phyloP scores from a whole-genome alignment of 257 asterid genomes.

The Coffea canephora region DNA sequence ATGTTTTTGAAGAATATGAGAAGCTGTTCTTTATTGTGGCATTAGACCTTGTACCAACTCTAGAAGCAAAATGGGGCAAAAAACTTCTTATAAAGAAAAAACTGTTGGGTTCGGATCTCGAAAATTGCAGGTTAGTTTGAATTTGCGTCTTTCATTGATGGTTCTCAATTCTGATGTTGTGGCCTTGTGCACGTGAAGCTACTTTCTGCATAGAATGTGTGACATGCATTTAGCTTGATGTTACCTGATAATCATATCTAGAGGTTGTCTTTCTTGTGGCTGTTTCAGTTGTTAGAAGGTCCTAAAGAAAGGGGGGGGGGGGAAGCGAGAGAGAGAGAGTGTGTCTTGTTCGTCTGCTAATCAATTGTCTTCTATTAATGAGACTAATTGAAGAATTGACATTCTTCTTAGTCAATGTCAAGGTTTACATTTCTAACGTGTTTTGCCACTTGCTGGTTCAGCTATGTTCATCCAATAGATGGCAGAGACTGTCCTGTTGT shows the following conservation, averaged over 20 bases:
- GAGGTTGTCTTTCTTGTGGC: neutral
- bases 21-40: conserved; percentile 67
- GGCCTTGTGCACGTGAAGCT: neutral
- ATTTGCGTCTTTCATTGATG: neutral
- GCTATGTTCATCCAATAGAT: conserved; percentile 84
- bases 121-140: conserved; percentile 64
- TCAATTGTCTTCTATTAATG: neutral
- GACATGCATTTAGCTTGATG: neutral
- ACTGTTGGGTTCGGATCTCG: conserved; percentile 77
- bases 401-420: neutral
- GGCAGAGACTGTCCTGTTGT: conserved; percentile 84
- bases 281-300: too few species aligned
- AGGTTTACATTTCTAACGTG: conserved; percentile 12
- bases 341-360: neutral
- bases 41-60: conserved; percentile 73
- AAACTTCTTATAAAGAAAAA: conserved; percentile 71
- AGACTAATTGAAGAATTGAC: neutral
- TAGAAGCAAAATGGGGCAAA: conserved; percentile 87
- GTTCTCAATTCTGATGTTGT: neutral
- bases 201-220: neutral
- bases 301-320: too few species aligned
- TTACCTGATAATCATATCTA: neutral
- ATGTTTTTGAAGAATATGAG: conserved; percentile 49
- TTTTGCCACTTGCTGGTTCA: conserved; percentile 26
- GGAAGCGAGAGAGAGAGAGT: neutral